Evolutionary conservation across 179 eudicot species (phyloP).

Genomic region (Beta lomatogona): DNA sequence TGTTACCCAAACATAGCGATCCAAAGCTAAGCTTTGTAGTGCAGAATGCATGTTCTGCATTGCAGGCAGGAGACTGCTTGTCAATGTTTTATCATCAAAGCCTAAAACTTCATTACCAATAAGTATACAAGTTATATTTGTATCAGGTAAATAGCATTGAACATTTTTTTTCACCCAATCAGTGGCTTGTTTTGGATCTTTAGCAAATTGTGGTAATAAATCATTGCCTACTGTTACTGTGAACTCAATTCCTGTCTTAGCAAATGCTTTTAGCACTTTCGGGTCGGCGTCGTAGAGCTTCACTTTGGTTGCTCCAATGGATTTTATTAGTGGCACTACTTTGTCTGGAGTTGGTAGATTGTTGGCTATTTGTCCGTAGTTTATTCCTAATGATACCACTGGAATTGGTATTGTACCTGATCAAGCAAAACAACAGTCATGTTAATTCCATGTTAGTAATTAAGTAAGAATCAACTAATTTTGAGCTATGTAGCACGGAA

Average conservation of each 20-base stretch:
- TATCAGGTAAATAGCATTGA: constrained; percentile 52
- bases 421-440: neutral
- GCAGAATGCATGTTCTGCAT: constrained; percentile 73
- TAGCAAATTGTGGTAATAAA: constrained; percentile 40
- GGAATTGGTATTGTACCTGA: constrained; percentile 22
- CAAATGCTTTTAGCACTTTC: constrained; percentile 67
- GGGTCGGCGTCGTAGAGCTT: constrained; percentile 93
- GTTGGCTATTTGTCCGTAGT: constrained; percentile 91
- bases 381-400: constrained; percentile 58
- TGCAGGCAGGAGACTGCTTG: constrained; percentile 59
- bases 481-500: too few species aligned
- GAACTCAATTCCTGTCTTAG: constrained; percentile 69
- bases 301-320: constrained; percentile 59
- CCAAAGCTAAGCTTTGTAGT: constrained; percentile 41
- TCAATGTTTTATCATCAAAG: constrained; percentile 52
- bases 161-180: constrained; percentile 78
- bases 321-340: constrained; percentile 57
- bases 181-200: constrained; percentile 44
- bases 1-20: constrained; percentile 58
- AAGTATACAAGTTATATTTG: constrained; percentile 63
- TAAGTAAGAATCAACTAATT: neutral
- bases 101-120: constrained; percentile 86
- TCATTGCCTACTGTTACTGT: constrained; percentile 66
- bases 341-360: constrained; percentile 71
- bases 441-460: neutral